Evolutionary conservation across 345 rosid species (phyloP).

Genomic region (Euphorbia pulcherrima): DNA sequence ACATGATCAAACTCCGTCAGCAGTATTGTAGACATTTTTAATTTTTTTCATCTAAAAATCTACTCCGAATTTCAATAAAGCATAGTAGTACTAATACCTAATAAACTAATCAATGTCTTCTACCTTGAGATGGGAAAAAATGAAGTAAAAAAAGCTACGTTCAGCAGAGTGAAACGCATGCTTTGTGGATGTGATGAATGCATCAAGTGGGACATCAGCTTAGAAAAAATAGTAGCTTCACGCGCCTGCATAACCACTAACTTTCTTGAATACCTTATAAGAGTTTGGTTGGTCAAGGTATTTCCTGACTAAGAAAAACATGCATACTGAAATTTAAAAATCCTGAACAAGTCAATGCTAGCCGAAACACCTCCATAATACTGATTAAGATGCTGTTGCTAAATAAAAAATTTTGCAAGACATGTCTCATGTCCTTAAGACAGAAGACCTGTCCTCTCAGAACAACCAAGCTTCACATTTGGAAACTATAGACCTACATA

Average conservation of each 20-base stretch:
- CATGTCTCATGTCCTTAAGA: neutral
- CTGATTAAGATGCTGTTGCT: conserved; percentile 26
- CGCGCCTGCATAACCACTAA: neutral
- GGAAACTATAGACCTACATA: neutral
- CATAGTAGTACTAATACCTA: neutral
- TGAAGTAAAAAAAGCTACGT: neutral
- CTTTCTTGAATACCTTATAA: neutral
- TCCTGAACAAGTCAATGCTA: conserved; percentile 1
- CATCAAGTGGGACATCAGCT: neutral
- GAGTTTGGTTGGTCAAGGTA: neutral
- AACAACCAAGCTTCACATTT: neutral
- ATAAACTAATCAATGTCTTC: neutral
- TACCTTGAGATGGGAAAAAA: too few species aligned
- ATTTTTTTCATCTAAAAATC: neutral
- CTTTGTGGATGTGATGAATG: neutral
- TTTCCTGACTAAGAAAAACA: conserved; percentile 7
- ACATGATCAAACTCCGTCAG: conserved; percentile 22
- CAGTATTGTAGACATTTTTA: conserved; percentile 2
- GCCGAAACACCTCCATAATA: conserved; percentile 11
- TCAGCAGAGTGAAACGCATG: neutral
- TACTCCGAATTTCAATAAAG: neutral
- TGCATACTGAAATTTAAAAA: conserved; percentile 7
- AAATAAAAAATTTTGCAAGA: conserved; percentile 20
- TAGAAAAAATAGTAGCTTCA: neutral
- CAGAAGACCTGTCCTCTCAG: neutral